These are phyloP conservation scores for Strigomonas culicis DNA, from an alignment of 208 protist species.

Conservation along the genomic window DNA sequence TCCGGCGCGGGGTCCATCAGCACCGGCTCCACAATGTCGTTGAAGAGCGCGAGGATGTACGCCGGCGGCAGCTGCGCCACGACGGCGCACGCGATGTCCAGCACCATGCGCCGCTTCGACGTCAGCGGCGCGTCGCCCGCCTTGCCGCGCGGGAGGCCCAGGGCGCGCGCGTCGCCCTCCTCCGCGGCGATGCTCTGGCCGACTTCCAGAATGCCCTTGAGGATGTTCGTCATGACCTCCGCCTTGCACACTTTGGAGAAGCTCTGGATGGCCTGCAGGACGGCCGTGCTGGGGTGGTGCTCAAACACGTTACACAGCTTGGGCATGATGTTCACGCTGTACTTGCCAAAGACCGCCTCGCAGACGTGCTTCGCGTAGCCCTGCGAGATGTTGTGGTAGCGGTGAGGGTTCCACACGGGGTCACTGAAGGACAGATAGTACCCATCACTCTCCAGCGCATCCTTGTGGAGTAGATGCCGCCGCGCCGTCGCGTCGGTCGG, in stretches of 20 bases:
- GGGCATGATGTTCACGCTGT: slow-evolving; percentile 88
- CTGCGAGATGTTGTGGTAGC: slow-evolving; percentile 81
- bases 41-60: slow-evolving; percentile 55
- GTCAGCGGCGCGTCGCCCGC: slow-evolving; percentile 44
- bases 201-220: slow-evolving; percentile 75
- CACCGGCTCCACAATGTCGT: slow-evolving; percentile 80
- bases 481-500: background rate
- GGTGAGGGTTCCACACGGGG: slow-evolving; percentile 64
- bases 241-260: slow-evolving; percentile 75
- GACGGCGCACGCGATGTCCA: slow-evolving; percentile 82
- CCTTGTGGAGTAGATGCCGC: slow-evolving; percentile 26
- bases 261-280: slow-evolving; percentile 82
- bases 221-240: slow-evolving; percentile 80
- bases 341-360: slow-evolving; percentile 67
- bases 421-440: slow-evolving; percentile 72
- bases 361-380: slow-evolving; percentile 56
- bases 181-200: slow-evolving; percentile 49
- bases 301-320: slow-evolving; percentile 85
- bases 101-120: slow-evolving; percentile 74
- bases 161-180: background rate
- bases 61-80: slow-evolving; percentile 62
- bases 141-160: slow-evolving; percentile 15
- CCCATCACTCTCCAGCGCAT: slow-evolving; percentile 67
- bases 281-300: slow-evolving; percentile 65
- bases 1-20: slow-evolving; percentile 73